phyloP scores from a whole-genome alignment of 306 rosid species.

The Corylus avellana region DNA sequence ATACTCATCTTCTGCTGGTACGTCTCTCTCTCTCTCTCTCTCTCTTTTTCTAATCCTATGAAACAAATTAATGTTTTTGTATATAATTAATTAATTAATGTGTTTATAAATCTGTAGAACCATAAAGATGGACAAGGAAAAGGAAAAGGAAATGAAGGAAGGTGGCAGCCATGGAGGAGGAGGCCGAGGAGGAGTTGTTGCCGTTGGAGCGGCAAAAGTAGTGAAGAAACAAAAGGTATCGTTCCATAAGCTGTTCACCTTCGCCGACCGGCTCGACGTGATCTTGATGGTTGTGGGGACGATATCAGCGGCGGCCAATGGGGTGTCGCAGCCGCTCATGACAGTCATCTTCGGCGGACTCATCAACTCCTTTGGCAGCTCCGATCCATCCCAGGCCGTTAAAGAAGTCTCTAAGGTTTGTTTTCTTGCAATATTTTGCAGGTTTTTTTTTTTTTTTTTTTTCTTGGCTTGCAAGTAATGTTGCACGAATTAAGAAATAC shows the following conservation, averaged over 20 bases:
- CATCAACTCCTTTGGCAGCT: constrained; percentile 58
- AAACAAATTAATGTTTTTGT: too few relatives aligned
- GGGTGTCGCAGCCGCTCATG: constrained; percentile 73
- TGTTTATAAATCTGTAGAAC: too few relatives aligned
- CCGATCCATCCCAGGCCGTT: constrained; percentile 29
- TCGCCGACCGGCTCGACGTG: constrained; percentile 60
- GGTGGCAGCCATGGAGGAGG: neutral
- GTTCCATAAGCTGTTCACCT: constrained; percentile 61
- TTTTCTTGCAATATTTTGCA: neutral
- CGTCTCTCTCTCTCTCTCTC: too few relatives aligned
- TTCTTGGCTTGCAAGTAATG: too few relatives aligned
- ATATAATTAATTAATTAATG: too few relatives aligned
- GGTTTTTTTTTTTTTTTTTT: neutral
- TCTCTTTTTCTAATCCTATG: too few relatives aligned
- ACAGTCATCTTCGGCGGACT: constrained; percentile 57
- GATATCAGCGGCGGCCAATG: constrained; percentile 50
- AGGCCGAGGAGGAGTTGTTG: neutral
- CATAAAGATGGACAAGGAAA: neutral
- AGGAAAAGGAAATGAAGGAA: neutral
- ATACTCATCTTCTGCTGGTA: too few relatives aligned
- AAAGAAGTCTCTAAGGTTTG: constrained; percentile 59
- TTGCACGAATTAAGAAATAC: too few relatives aligned
- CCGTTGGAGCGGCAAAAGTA: neutral
- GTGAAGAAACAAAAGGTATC: constrained; percentile 43
- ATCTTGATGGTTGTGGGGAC: constrained; percentile 58